These are phyloP conservation scores for Boletus eberwhitei DNA, from an alignment of 768 basidiomycete genomes.

Conservation along the genomic window DNA sequence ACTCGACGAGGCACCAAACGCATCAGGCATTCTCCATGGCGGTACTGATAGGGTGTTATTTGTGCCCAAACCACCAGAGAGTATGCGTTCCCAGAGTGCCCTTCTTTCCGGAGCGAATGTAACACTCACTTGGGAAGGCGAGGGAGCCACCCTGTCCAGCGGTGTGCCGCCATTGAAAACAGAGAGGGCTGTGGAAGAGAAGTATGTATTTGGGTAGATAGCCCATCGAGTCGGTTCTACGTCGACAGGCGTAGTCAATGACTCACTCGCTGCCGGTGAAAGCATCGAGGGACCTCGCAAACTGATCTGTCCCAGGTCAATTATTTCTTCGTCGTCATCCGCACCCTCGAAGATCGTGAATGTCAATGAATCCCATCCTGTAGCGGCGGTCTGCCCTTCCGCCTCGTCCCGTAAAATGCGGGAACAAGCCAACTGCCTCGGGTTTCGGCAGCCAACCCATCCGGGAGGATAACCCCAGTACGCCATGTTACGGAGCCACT, in stretches of 20 bases:
- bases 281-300: background rate
- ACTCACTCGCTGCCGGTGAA: constrained; percentile 1
- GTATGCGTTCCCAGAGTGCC: constrained; percentile 40
- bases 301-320: constrained; percentile 23
- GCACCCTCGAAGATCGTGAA: constrained; percentile 38
- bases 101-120: constrained; percentile 37
- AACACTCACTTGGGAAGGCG: constrained; percentile 24
- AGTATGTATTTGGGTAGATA: constrained; percentile 54
- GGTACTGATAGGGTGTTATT: background rate
- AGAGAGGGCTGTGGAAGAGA: constrained; percentile 53
- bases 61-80: constrained; percentile 14
- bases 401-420: constrained; percentile 42
- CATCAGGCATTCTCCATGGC: constrained; percentile 26
- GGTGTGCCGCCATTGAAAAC: constrained; percentile 44
- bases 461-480: constrained; percentile 79
- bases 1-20: constrained; percentile 11
- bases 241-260: background rate
- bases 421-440: constrained; percentile 45
- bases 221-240: constrained; percentile 50
- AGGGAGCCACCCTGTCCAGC: constrained; percentile 31
- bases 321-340: constrained; percentile 37
- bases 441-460: constrained; percentile 54
- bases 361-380: constrained; percentile 18
- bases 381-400: background rate
- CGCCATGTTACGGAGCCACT: constrained; percentile 63